Evolutionary conservation across 176 grass and related monocot genomes (phyloP).

Genomic region (Aegilops sharonensis): DNA sequence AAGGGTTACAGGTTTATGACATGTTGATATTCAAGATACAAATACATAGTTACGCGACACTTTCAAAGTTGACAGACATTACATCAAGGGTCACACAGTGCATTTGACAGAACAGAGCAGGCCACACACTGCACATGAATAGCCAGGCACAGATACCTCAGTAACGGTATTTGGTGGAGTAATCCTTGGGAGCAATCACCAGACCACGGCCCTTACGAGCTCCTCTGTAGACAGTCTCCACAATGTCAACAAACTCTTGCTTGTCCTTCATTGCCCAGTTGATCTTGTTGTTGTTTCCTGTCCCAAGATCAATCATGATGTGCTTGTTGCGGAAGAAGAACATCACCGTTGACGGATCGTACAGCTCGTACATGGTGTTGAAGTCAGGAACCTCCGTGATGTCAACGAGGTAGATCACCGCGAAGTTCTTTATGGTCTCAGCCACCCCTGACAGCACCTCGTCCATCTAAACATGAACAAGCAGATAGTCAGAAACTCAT

Average conservation of each 20-base stretch:
- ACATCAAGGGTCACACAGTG: background rate
- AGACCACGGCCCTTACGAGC: slow-evolving; percentile 80
- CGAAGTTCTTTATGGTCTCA: slow-evolving; percentile 95
- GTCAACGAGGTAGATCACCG: slow-evolving; percentile 77
- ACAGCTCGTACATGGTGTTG: slow-evolving; percentile 93
- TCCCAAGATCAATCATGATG: slow-evolving; percentile 98
- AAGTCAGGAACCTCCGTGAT: slow-evolving; percentile 87
- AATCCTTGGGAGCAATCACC: slow-evolving; percentile 89
- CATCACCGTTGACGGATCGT: slow-evolving; percentile 87
- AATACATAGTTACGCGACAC: background rate
- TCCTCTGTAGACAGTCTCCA: slow-evolving; percentile 89
- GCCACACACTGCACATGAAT: background rate
- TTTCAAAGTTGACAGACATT: background rate
- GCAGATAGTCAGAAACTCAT: background rate
- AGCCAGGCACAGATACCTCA: slow-evolving; percentile 2
- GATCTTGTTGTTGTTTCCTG: slow-evolving; percentile 97
- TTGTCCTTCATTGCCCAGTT: slow-evolving; percentile 97
- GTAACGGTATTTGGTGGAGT: slow-evolving; percentile 92
- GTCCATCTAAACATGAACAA: slow-evolving; percentile 63
- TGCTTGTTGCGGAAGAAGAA: slow-evolving; percentile 98
- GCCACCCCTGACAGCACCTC: slow-evolving; percentile 71
- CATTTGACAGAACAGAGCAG: background rate
- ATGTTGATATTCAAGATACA: background rate
- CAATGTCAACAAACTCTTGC: slow-evolving; percentile 89
- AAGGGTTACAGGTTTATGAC: background rate